Base-by-base conservation (phyloP, 768 basidiomycete species). In the Coprinellus aureogranulatus region DNA sequence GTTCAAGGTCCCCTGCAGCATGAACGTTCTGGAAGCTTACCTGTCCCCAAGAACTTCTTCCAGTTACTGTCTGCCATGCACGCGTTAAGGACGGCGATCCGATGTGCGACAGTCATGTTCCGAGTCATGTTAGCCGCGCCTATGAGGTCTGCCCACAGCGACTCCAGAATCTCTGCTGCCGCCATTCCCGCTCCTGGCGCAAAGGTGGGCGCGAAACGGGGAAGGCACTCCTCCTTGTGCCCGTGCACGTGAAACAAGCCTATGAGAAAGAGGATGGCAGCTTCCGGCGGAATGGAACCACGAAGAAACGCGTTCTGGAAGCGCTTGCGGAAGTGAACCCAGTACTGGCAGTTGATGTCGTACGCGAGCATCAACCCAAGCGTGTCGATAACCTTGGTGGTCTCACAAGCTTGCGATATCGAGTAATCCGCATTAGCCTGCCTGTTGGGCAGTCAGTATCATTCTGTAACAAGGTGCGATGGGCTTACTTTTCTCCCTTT, bases 121-220 rank as follows among this genome's bases (percentile, higher is more conserved):
- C 56, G 37, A 1, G 58, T 51, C 2, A 16, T 26, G 0, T 30
- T 20, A 0, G 62, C 59, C 1, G 55, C 55, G 9, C 49, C 49
- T 37, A 65, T 67, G 1, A 63, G 25, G 0, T 53, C 50, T 3
- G 62, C 51, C 65, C 65, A 67, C 1, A 62, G 20, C 0, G 59
- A 60, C 42, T 67, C 65, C 4, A 67, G 27, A 3, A 67, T 63
- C 31, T 67, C 64, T 0, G 60, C 64, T 16, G 16, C 20, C 5
- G 18, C 41, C 20, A 44, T n/a, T 5, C 41, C 62, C 4, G 41
- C 41, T 8, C 41, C 41, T 44, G 41, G 41, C 10, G 16, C 8
- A 22, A 44, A 44, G 6, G 41, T 44, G 20, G 41, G 41, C 6
- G 41, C 41, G 20, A 44, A 44, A 8, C 41, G 14, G 18, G 41